Percentiles rank a stretch among this genome's conserved stretches.
Conservation (phyloP, 1,139 yeast genomes). For the Pichia sp. region DNA sequence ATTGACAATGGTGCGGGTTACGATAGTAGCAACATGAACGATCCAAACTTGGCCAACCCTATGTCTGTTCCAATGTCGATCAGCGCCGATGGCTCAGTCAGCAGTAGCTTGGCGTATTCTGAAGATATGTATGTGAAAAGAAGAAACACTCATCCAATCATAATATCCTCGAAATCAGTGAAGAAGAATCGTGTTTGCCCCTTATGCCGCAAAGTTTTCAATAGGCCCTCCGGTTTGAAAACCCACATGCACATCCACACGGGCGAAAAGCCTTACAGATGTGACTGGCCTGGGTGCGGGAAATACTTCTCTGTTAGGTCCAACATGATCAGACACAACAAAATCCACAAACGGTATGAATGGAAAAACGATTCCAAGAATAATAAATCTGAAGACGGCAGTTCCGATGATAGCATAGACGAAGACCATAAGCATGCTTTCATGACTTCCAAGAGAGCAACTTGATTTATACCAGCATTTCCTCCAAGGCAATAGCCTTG, state of each 20-base stretch:
- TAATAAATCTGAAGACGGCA: not conserved
- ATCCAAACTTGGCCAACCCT: not conserved
- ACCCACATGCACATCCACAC: constrained; percentile 84
- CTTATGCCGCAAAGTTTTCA: constrained; percentile 72
- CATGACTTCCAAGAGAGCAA: not conserved
- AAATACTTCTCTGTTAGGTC: constrained; percentile 73
- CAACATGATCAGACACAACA: constrained; percentile 74
- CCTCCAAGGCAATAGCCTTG: not conserved
- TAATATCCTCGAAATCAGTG: not conserved
- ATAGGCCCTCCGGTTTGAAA: constrained; percentile 74
- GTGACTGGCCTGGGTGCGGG: constrained; percentile 64
- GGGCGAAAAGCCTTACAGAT: constrained; percentile 75
- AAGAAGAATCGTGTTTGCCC: constrained; percentile 44
- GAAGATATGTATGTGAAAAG: not conserved
- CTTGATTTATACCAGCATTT: not conserved
- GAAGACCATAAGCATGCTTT: not conserved
- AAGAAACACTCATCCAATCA: constrained; percentile 5
- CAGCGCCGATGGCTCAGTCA: not conserved
- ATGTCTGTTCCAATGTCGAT: not conserved
- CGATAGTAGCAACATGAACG: not conserved
- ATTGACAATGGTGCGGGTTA: not conserved
- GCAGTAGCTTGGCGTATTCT: not conserved
- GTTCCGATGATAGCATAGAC: not conserved
- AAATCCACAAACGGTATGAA: constrained; percentile 45
- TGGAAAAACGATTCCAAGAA: not conserved